Evolutionary conservation across 1,139 yeast species (phyloP), one percentile per base, ranked within the genome.

Genomic region (Scheffersomyces cryptocercus): DNA sequence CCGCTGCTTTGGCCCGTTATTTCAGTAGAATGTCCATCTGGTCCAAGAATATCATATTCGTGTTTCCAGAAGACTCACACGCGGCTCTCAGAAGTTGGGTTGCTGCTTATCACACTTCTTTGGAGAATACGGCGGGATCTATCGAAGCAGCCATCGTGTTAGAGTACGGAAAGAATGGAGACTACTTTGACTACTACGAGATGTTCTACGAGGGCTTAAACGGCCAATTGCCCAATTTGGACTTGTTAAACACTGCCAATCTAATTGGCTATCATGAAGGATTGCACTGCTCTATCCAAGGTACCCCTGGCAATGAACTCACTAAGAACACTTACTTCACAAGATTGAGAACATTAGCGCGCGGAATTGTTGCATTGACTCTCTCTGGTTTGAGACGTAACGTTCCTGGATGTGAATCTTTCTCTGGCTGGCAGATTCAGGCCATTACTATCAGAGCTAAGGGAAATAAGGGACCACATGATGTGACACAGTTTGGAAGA

Each of bases 381-480:
- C 61, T 84, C 9, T 79, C 96, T 0, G 98, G 98, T 1, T 61
- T 86, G 16, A 72, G 65, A 16, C 76, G 75, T 12, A 69, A 73
- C 11, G 62, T 76, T 1, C 75, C 81, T 40, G 96, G 97, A 3
- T 84, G 90, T 53, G 97, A 91, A 60, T 89, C 91, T 10, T 93
- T 93, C 61, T 85, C 95, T 40, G 98, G 98, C 2, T 93, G 97
- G 96, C 87, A 95, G 62, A 88, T 95, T 45, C 98, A 93, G 64
- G 86, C 98, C 0, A 67, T 93, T 30, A 88, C 98, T 1, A 63
- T 95, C 34, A 78, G 78, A 44, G 97, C 96, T 0, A 66, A 65
- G 28, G 86, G 85, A 1, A 70, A 69, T 0, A 58, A 60, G 4
- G 88, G 87, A 1, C 76, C 78, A 3, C 75, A 75, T 39, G 98